Evolutionary conservation across 345 rosid species (phyloP), one percentile per base, ranked within the genome.

Genomic region (Eucalyptus cloeziana): DNA sequence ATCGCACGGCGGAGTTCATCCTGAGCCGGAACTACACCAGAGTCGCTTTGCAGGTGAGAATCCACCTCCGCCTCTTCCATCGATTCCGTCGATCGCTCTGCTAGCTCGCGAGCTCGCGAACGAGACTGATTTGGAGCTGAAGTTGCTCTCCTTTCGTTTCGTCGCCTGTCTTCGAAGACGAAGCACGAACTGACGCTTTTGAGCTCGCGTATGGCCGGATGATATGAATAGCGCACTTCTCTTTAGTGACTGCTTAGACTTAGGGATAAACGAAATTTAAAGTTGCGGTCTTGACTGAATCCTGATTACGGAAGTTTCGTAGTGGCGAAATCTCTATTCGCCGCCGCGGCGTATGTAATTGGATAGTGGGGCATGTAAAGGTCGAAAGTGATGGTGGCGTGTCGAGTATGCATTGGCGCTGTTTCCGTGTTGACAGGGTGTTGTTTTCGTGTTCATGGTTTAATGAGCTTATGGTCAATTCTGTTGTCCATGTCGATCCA

Each of bases 31-130:
- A 89, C 92, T 96, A 95, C 93, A 86, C 92, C 71, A 95, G 94
- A 92, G 94, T 95, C 50, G 97, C 99, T 91, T 90, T 96, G 93
- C 99, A 97, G 96, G 99, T 95, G 91, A 3, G 14, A 40, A 76
- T 44, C 83, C 47, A 40, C 45, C 45, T 43, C 49, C 4, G 0
- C 50, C 87, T 21, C 86, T 13, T 45, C 69, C 60, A 4, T 37
- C 40, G 40, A 37, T 37, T 37, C 40, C 40, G 7, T 13, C 16
- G 30, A 11, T 51, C 67, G 16, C 86, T 30, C 16, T 49, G 86
- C 86, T 47, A 52, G 14, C 22, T 45, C 86, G 21, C 0, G 16
- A 14, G 21, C 86, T 4, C 24, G 56, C 3, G 22, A 85, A 45
- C 16, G 37, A 25, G 52, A n/a, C 12, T 85, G 33, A 47, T 27